Base-by-base conservation (phyloP, 2,329 filamentous ascomycete species). In the Hyphodiscus sp. region DNA sequence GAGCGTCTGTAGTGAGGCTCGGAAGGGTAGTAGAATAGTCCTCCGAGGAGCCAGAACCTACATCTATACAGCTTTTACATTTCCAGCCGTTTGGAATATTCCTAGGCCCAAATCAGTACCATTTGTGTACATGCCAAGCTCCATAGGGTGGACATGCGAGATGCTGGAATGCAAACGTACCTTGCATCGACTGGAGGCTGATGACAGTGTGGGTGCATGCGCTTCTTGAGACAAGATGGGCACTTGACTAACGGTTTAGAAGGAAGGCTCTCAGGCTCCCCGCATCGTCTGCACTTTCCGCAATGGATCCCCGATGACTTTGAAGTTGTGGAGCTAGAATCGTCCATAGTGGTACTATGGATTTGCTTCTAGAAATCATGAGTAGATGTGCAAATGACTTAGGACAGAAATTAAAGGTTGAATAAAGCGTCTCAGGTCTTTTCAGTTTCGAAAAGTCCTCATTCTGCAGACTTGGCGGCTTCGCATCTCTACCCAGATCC, bases 401-500 rank as follows among this genome's bases (percentile, higher is more conserved):
- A 43, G 15, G 2, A 48, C 20, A 26, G 20, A 5, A 11, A 43
- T 44, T 18, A 13, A 30, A 18, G 30, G 38, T 54, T 38, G n/a
- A 44, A 45, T 45, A 46, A 59, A 52, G 54, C 62, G 75, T 75
- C 76, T 88, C 85, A 87, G 85, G 79, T 87, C 83, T 88, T 87
- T 87, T 86, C 82, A 87, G 82, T 86, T 80, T 77, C 67, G 69
- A 51, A 54, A 47, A 62, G 67, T 70, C 71, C 62, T 73, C 71
- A 74, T 56, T 54, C 68, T 67, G 67, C 67, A 58, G 52, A 50
- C 61, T 64, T 58, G 56, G 64, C 69, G 67, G 67, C 57, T 68
- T 67, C 58, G 62, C 41, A 55, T 53, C 56, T 58, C n/a, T 18
- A 43, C 38, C 50, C 46, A 53, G 29, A 50, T 29, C 45, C 51